phyloP scores from a whole-genome alignment of 2,329 filamentous ascomycete genomes.

The Rhynchosporium graminicola region DNA sequence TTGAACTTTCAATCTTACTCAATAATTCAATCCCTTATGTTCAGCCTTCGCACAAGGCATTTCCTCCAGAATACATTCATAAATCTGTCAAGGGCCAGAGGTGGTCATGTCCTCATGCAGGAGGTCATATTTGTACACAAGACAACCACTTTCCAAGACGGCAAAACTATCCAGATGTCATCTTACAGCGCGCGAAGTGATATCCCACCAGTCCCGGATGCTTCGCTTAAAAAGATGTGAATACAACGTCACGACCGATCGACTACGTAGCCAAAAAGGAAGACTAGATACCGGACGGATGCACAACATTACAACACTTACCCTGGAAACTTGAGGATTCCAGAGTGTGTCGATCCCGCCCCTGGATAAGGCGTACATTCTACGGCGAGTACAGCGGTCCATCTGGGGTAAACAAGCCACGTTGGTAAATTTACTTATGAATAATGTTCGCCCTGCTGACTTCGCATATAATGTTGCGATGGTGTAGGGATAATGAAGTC shows the following conservation, averaged over 20 bases:
- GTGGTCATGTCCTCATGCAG: no score
- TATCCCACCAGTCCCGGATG: neutral
- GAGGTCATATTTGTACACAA: no score
- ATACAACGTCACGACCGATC: neutral
- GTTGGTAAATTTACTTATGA: neutral
- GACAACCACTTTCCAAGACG: neutral
- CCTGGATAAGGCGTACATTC: neutral
- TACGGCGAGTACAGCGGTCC: neutral
- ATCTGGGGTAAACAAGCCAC: neutral
- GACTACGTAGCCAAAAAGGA: neutral
- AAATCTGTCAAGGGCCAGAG: no score
- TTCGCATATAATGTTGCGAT: no score
- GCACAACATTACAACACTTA: neutral
- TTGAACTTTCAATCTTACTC: no score
- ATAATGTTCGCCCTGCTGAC: neutral
- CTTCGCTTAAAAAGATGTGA: neutral
- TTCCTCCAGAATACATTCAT: no score
- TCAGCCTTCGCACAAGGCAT: no score
- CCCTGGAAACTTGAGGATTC: neutral
- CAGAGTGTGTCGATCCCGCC: neutral
- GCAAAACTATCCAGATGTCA: neutral
- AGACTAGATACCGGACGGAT: neutral
- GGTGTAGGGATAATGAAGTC: no score
- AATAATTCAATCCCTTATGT: no score
- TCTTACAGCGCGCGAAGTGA: neutral